Conservation (phyloP, 495 filamentous ascomycete species). For the Penicillium tannophilum region DNA sequence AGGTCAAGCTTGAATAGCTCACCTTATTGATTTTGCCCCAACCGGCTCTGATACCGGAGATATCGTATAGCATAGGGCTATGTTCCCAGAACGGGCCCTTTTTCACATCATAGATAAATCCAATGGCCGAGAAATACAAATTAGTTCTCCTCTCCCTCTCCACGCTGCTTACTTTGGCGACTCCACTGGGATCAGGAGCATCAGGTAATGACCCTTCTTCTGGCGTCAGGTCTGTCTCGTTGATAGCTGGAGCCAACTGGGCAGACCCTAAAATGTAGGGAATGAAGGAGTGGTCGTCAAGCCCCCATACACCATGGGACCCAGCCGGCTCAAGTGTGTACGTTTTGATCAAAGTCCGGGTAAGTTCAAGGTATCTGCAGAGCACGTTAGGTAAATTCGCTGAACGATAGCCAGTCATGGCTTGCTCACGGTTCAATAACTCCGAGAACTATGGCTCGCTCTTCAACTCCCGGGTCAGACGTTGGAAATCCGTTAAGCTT, state of each 20-base stretch:
- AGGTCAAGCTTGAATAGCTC: constrained; percentile 9
- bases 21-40: constrained; percentile 99
- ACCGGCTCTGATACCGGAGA: constrained; percentile 83
- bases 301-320: constrained; percentile 94
- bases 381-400: constrained; percentile 9
- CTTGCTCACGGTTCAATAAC: constrained; percentile 76
- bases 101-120: constrained; percentile 98
- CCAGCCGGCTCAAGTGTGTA: constrained; percentile 97
- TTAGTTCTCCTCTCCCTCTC: constrained; percentile 69
- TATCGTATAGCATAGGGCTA: constrained; percentile 91
- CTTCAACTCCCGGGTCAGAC: constrained; percentile 55
- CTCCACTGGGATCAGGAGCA: constrained; percentile 68
- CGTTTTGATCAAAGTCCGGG: constrained; percentile 79
- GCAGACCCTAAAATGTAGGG: constrained; percentile 93
- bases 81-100: constrained; percentile 98
- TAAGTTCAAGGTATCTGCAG: constrained; percentile 75
- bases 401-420: neutral
- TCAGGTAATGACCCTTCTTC: constrained; percentile 73
- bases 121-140: constrained; percentile 97
- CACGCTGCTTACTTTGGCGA: constrained; percentile 67
- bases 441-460: constrained; percentile 76
- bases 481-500: constrained; percentile 76
- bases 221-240: constrained; percentile 60
- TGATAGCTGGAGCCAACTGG: constrained; percentile 78
- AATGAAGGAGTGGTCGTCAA: constrained; percentile 97